Base-by-base conservation (phyloP, 1,284 basidiomycete genomes). In the Cryptococcus deneoformans region DNA sequence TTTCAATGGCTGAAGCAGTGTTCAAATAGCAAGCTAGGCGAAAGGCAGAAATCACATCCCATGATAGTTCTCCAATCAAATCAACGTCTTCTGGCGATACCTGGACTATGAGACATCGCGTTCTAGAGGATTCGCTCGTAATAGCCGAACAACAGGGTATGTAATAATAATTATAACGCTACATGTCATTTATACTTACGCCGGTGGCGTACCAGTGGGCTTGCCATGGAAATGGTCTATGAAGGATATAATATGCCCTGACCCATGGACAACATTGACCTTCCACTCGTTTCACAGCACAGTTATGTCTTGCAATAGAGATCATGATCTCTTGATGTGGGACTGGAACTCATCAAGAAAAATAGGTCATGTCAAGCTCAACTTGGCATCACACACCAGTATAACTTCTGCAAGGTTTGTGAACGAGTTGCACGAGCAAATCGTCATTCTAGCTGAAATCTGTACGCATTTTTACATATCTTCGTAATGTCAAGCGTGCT, bases 201-300 rank as follows among this genome's bases (percentile, higher is more conserved):
- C n/a, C 46, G 16, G 42, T 52, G 49, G 12, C 34, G 3, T n/a
- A 34, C 10, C 44, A 68, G 70, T 67, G 6, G 70, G 69, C 5
- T 50, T 72, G 37, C 70, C 70, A 1, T 72, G 70, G 70, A 62
- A 67, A 47, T 72, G 69, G 69, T 34, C 38, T 2, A 65, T 72
- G 58, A 68, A 68, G 45, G 62, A 71, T 50, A 71, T 72, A 38
- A 35, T 47, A 16, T 54, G 54, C 5, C 64, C 70, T 6, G 68
- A 71, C 16, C 65, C 68, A n/a, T 70, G 69, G 69, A 57, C 64
- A 2, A 60, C 50, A 11, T 51, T 71, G 42, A 54, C 53, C 16
- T 71, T 53, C 44, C 70, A 72, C 52, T 68, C 68, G 38, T 72
- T 72, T 52, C 50, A 65, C 46, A 56, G 36, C 38, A 60, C 62